Base-by-base conservation (phyloP, 2,329 filamentous ascomycete species). In the Penicillium oxalicum region DNA sequence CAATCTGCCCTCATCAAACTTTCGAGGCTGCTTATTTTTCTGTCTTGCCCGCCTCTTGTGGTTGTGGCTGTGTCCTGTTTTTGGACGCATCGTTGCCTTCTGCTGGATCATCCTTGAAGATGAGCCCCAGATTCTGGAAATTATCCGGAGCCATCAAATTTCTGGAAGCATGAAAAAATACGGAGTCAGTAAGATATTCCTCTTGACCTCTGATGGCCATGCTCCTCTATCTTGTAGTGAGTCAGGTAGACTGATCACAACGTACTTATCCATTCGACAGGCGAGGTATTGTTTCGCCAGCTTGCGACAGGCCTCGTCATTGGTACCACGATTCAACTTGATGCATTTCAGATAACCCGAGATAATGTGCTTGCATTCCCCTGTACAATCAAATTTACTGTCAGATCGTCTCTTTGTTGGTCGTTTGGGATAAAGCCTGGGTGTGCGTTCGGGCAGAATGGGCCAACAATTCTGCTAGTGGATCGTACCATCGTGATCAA, bases 71-170 rank as follows among this genome's bases (percentile, higher is more conserved):
- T 13, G 47, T 26, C 9, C 35, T 39, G 32, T 12, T 39, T 13
- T 27, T 45, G 4, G 52, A 18, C 1, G 45, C 26, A n/a, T 45
- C 27, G n/a, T 45, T 43, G 8, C 45, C 49, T 33, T 61, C 54
- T 18, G 51, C 44, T 32, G 59, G 55, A 4, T 62, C 56, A 25
- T 70, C 69, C 39, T 81, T 77, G 51, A 79, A 76, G 5, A 76
- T 73, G 60, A 95, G 93, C 0, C 93, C 93, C 36, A 98, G 75
- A 64, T 98, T 98, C 70, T 87, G 89, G 70, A 97, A 93, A 51
- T 95, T 88, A 64, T 98, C 93, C 59, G 81, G 88, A 6, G 91
- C 91, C 93, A 98, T 98, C 29, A 98, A 75, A 65, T 97, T 96
- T 59, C 90, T 90, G 37, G 13, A 26, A 1, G 27, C 34, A 24